These are phyloP conservation scores for Cutaneotrichosporon sp. DNA, from an alignment of 1,284 basidiomycete species.

Conservation along the genomic window DNA sequence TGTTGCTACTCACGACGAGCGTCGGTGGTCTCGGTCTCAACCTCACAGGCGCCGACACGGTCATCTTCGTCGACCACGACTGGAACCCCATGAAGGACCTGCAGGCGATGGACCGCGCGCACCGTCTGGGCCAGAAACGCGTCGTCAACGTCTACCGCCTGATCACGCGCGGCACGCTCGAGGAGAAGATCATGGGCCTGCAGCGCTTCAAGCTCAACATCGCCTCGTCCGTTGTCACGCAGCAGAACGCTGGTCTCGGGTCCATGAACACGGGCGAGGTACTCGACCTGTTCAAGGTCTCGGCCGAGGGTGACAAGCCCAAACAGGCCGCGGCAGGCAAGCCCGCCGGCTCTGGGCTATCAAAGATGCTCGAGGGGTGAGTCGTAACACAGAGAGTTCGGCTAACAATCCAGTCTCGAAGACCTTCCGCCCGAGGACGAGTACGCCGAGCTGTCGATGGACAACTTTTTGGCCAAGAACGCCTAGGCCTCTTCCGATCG, in stretches of 20 bases:
- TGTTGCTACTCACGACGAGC: conserved; percentile 88
- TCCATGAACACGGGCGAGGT: conserved; percentile 98
- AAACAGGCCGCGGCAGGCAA: conserved; percentile 1
- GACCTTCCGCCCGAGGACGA: conserved; percentile 85
- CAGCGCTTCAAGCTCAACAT: conserved; percentile 99
- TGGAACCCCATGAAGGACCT: conserved; percentile 99
- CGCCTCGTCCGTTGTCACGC: conserved; percentile 91
- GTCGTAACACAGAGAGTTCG: conserved; percentile 8
- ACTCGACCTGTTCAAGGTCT: conserved; percentile 84
- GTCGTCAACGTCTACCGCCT: conserved; percentile 98
- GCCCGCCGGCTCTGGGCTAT: conserved; percentile 52
- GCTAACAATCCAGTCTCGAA: conserved; percentile 56
- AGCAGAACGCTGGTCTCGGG: conserved; percentile 87
- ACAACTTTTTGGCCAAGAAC: conserved; percentile 58
- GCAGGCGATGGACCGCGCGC: conserved; percentile 98
- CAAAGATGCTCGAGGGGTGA: conserved; percentile 67
- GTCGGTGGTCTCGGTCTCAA: conserved; percentile 96
- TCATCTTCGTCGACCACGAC: conserved; percentile 99
- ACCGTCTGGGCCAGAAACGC: conserved; percentile 97
- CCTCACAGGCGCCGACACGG: conserved; percentile 95
- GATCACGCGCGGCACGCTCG: conserved; percentile 92
- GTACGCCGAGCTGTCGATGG: conserved; percentile 76
- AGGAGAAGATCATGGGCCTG: conserved; percentile 99
- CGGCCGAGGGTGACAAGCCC: conserved; percentile 57
- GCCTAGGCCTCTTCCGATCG: conserved; percentile 6